Conservation (phyloP, 306 rosid species). For the Oxytropis ochrocephala region DNA sequence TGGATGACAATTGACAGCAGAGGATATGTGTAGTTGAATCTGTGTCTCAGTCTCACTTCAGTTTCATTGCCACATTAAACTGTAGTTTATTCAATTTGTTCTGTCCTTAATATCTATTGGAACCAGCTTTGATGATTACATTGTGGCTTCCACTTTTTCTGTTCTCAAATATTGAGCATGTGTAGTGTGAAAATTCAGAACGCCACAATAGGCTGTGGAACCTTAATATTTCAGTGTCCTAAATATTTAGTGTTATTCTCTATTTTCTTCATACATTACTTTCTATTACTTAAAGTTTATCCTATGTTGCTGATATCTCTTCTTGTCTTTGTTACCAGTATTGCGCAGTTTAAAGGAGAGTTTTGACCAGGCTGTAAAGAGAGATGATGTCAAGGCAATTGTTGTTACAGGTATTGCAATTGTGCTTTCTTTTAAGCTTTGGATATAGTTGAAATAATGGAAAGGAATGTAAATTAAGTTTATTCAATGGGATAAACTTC, state of each 20-base stretch:
- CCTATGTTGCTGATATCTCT: slow-evolving; percentile 9
- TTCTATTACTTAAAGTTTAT: background rate
- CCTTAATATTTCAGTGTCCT: background rate
- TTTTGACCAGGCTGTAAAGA: slow-evolving; percentile 61
- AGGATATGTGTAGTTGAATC: background rate
- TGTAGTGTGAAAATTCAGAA: background rate
- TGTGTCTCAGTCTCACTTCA: background rate
- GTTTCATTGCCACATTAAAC: background rate
- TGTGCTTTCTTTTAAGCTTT: slow-evolving; percentile 6
- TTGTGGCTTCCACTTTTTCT: background rate
- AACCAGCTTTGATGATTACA: background rate
- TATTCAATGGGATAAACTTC: background rate
- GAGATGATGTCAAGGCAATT: slow-evolving; percentile 88
- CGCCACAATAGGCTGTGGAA: background rate
- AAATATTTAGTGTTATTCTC: background rate
- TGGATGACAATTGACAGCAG: background rate
- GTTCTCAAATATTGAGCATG: background rate
- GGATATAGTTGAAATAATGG: background rate
- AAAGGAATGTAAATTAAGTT: background rate
- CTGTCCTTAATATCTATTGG: background rate
- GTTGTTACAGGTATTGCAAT: slow-evolving; percentile 61
- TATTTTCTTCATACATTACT: background rate
- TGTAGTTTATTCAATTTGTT: background rate
- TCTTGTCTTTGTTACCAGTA: slow-evolving; percentile 33
- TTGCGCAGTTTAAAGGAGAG: slow-evolving; percentile 58